Conservation (phyloP, 371 early-diverging fungal species). For the Mortierella sp. region DNA sequence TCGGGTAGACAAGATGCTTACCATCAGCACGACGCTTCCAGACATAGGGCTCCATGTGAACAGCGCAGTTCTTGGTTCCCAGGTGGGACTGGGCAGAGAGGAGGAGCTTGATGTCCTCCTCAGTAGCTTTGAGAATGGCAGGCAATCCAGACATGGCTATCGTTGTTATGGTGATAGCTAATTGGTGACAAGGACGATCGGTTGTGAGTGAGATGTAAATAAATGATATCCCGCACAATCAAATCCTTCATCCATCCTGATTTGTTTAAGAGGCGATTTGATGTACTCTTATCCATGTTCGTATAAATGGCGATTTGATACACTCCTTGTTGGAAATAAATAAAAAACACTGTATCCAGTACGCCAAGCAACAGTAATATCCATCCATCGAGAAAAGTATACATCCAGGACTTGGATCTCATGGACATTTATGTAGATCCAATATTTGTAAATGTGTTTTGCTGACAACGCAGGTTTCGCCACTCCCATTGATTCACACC, state of each 20-base stretch:
- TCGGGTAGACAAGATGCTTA: slow-evolving; percentile 27
- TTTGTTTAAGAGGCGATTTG: neutral
- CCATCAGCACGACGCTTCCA: slow-evolving; percentile 96
- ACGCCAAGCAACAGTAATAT: neutral
- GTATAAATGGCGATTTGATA: neutral
- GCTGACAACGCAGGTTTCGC: no score
- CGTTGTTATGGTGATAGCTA: slow-evolving; percentile 56
- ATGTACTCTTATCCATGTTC: neutral
- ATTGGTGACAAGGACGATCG: neutral
- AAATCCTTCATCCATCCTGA: slow-evolving; percentile 2
- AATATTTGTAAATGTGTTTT: no score
- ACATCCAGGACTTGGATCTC: neutral
- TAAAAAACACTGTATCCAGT: neutral
- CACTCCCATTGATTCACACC: neutral
- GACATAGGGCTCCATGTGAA: slow-evolving; percentile 92
- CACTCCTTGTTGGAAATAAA: neutral
- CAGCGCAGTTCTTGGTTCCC: slow-evolving; percentile 92
- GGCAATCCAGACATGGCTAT: slow-evolving; percentile 62
- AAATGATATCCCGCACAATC: no score
- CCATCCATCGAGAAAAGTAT: slow-evolving; percentile 15
- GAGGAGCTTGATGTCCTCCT: slow-evolving; percentile 92
- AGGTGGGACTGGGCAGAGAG: slow-evolving; percentile 94
- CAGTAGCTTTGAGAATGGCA: slow-evolving; percentile 62
- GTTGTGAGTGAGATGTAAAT: slow-evolving; percentile 2
- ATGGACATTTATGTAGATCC: neutral